Evolutionary conservation across 345 rosid species (phyloP).

Genomic region (Adansonia digitata): DNA sequence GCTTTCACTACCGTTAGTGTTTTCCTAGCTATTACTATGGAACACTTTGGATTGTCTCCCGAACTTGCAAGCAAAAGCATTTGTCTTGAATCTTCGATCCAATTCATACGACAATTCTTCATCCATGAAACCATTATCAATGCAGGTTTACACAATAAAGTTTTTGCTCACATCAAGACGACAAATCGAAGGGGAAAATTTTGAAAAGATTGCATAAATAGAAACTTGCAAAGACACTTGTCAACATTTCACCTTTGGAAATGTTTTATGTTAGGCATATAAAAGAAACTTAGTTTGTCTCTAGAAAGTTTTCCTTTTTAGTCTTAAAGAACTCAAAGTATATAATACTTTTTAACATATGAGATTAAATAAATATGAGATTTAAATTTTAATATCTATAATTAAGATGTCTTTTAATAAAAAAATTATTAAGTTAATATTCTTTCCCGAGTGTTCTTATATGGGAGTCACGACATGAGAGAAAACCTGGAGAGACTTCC

Average conservation of each 20-base stretch:
- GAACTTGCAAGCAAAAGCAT: neutral
- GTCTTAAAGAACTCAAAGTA: too few relatives aligned
- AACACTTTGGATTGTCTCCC: neutral
- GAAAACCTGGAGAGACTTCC: slow-evolving; percentile 6
- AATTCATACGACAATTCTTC: neutral
- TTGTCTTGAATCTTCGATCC: neutral
- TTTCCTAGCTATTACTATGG: neutral
- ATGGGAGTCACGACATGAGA: neutral
- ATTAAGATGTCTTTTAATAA: too few relatives aligned
- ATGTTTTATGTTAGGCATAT: slow-evolving; percentile 1
- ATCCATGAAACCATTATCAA: neutral
- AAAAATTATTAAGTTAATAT: too few relatives aligned
- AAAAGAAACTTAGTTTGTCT: too few relatives aligned
- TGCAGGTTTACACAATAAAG: neutral
- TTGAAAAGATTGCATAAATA: neutral
- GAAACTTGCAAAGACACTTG: neutral
- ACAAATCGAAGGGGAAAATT: neutral
- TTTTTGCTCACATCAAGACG: neutral
- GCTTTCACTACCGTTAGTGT: neutral
- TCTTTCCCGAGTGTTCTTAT: too few relatives aligned
- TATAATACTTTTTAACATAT: too few relatives aligned
- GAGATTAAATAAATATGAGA: too few relatives aligned
- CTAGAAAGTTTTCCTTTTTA: too few relatives aligned
- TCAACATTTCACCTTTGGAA: neutral
- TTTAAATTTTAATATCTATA: too few relatives aligned